Base-by-base conservation (phyloP, 331 rosid genomes). In the Rhamnella rubrinervis region DNA sequence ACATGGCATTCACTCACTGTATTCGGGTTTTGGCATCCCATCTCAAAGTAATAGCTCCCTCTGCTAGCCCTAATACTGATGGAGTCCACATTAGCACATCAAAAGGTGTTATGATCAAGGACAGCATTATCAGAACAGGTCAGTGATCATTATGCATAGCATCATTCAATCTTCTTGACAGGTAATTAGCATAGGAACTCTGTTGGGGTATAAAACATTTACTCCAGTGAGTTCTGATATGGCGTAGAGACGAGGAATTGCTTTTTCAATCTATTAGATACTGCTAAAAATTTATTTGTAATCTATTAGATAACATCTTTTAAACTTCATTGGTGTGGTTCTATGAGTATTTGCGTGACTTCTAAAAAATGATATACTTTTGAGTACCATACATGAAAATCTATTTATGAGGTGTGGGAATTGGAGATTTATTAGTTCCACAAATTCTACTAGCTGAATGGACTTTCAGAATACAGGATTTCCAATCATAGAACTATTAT, bases 21-120 rank as follows among this genome's bases (percentile, higher is more conserved):
- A 85, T 73, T 71, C 81, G 90, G 9, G 96, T 93, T 60, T 61
- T 68, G 31, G 95, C 81, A 8, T 85, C 97, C 41, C 59, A 75
- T 69, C 89, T 93, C 70, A 66, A 57, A 65, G 90, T 90, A 59
- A 76, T 85, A 19, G 97, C 98, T 1, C 92, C 97, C 65, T 75
- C 84, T 51, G 55, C 20, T 70, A 93, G 98, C 76, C 98, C 98
- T 28, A 93, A 93, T 67, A 93, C 98, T 11, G 97, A 90, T 73
- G 98, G 96, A 77, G 85, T 93, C 78, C 98, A 90, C 85, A 88
- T 93, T 50, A 93, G 97, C 67, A 73, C 81, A 8, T 73, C 96
- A 21, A 85, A 38, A 71, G 76, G 90, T 17, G 74, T 93, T 41
- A 79, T 68, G 78, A 68, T 93, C 75, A 78, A 55, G 63, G 82